These are phyloP conservation scores for Aspergillus sp. DNA, from an alignment of 2,329 filamentous ascomycete species.

Conservation along the genomic window DNA sequence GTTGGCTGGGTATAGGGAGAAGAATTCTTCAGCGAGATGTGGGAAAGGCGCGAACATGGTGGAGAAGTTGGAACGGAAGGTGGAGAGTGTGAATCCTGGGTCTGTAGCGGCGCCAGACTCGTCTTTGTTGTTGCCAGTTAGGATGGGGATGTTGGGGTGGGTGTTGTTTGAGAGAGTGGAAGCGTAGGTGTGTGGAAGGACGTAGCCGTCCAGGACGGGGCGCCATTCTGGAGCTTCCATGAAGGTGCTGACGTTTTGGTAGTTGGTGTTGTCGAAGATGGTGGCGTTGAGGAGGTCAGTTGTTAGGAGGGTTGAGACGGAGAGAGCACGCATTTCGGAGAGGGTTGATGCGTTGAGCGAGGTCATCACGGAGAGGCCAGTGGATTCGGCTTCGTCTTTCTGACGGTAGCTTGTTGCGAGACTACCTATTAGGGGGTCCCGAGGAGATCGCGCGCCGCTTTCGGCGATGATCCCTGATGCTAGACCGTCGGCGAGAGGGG, in stretches of 20 bases:
- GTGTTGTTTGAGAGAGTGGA: conserved; percentile 15
- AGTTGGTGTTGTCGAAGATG: conserved; percentile 24
- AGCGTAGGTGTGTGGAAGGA: conserved; percentile 26
- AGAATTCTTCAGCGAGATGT: conserved; percentile 16
- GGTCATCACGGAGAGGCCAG: conserved; percentile 37
- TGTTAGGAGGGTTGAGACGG: conserved; percentile 37
- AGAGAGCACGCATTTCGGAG: conserved; percentile 42
- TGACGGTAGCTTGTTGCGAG: conserved; percentile 27
- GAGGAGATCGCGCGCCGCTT: conserved; percentile 32
- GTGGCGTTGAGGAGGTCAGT: conserved; percentile 20
- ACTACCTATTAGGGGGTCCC: conserved; percentile 29
- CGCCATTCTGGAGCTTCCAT: conserved; percentile 27
- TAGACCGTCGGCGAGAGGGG: conserved; percentile 24
- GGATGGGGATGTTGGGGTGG: conserved; percentile 28
- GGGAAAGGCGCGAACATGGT: conserved; percentile 19
- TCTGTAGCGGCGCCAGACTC: conserved; percentile 22
- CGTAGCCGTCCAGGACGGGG: conserved; percentile 32
- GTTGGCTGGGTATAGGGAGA: conserved; percentile 26
- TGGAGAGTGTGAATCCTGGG: conserved; percentile 6
- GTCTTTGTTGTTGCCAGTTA: conserved; percentile 34
- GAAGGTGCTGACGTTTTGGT: conserved; percentile 18
- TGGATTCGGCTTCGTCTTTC: conserved; percentile 21
- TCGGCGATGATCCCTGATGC: conserved; percentile 34
- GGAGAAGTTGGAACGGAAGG: conserved; percentile 18
- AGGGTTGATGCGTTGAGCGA: conserved; percentile 43